A percentile compares a stretch with the other conserved stretches of the same genome.
Conservation (phyloP, 192 early-diverging fungal species). For the Phlyctochytrium planicorne region DNA sequence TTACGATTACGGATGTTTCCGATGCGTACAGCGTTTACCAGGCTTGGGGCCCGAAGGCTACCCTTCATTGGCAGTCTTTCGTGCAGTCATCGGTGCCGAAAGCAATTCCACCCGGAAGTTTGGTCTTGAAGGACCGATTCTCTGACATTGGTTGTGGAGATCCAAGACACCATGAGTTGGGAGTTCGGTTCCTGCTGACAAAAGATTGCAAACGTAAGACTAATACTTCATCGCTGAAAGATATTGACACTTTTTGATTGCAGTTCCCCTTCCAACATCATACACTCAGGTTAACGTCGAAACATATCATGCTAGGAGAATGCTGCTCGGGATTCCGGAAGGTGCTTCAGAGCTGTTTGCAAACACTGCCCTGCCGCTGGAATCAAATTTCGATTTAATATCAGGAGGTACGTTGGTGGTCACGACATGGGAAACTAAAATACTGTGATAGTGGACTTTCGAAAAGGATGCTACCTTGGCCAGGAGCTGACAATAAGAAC, state of each 20-base stretch:
- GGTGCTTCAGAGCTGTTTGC: constrained; percentile 77
- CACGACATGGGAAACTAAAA: not conserved
- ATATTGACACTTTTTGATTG: no score
- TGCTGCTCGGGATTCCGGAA: constrained; percentile 88
- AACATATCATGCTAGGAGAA: constrained; percentile 74
- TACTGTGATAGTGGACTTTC: constrained; percentile 76
- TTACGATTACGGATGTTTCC: constrained; percentile 67
- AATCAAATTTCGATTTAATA: constrained; percentile 91
- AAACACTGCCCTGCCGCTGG: constrained; percentile 75
- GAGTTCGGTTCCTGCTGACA: constrained; percentile 53
- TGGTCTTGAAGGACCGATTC: constrained; percentile 35
- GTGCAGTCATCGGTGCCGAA: constrained; percentile 5
- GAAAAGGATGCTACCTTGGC: constrained; percentile 97
- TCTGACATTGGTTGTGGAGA: constrained; percentile 43
- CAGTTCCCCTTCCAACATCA: constrained; percentile 45
- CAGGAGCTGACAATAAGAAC: constrained; percentile 98
- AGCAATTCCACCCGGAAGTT: constrained; percentile 18
- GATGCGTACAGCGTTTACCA: constrained; percentile 66
- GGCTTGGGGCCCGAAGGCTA: constrained; percentile 66
- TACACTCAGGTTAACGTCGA: constrained; percentile 53
- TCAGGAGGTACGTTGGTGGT: constrained; percentile 64
- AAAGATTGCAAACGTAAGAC: not conserved
- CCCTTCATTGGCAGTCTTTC: constrained; percentile 27
- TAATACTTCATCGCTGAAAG: not conserved
- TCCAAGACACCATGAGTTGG: constrained; percentile 56